Conservation (phyloP, 306 rosid genomes). For the Lathyrus aphaca region DNA sequence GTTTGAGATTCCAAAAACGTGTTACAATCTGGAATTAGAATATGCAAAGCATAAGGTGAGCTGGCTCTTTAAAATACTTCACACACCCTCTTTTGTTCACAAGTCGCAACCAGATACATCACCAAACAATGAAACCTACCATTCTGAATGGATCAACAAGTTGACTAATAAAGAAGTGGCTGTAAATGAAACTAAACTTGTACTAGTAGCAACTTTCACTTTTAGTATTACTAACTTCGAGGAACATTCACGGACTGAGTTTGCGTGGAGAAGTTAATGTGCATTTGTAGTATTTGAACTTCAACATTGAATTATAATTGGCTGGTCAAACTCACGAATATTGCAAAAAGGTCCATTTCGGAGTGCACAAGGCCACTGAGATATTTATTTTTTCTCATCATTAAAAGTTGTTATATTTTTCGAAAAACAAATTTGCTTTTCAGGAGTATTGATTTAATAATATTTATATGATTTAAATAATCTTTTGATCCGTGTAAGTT, state of each 20-base stretch:
- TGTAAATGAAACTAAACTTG: conserved; percentile 1
- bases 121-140: neutral
- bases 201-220: conserved; percentile 11
- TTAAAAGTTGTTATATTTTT: too few species aligned
- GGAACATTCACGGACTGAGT: conserved; percentile 19
- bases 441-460: too few species aligned
- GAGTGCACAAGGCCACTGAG: too few species aligned
- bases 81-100: neutral
- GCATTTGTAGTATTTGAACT: neutral
- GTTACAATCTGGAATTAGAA: conserved; percentile 36
- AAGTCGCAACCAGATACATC: neutral
- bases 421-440: too few species aligned
- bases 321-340: neutral
- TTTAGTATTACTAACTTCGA: neutral
- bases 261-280: neutral
- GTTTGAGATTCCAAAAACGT: neutral
- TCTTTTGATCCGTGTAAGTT: too few species aligned
- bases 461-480: too few species aligned
- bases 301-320: neutral
- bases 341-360: too few species aligned
- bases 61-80: neutral
- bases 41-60: conserved; percentile 11
- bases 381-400: too few species aligned
- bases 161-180: neutral
- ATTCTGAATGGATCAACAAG: neutral